Conservation (phyloP, 2,329 filamentous ascomycete genomes). For the Calonectria hongkongensis region DNA sequence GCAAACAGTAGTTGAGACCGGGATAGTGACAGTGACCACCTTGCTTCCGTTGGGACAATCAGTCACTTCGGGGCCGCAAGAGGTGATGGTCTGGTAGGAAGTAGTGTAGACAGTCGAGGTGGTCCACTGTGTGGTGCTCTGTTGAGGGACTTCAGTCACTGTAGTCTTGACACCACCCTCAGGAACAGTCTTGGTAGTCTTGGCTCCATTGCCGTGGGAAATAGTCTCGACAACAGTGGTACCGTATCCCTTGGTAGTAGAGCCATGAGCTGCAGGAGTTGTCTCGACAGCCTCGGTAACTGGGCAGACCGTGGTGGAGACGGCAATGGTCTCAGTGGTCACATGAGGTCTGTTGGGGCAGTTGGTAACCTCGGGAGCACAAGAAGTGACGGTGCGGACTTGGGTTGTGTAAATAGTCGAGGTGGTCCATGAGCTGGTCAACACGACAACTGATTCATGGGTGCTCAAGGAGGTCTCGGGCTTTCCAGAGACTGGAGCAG, state of each 20-base stretch:
- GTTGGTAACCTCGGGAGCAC: slow-evolving; percentile 47
- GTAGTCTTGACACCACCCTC: neutral
- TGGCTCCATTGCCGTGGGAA: neutral
- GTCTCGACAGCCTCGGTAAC: slow-evolving; percentile 7
- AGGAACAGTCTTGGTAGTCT: neutral
- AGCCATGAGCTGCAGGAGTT: neutral
- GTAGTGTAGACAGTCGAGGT: slow-evolving; percentile 60
- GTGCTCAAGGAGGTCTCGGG: neutral
- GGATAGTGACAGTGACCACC: slow-evolving; percentile 54
- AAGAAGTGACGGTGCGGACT: slow-evolving; percentile 46
- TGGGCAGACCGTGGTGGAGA: slow-evolving; percentile 11
- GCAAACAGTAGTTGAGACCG: slow-evolving; percentile 58
- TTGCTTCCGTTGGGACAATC: slow-evolving; percentile 55
- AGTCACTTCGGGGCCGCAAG: slow-evolving; percentile 56
- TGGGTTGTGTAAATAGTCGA: slow-evolving; percentile 12
- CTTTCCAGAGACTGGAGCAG: neutral
- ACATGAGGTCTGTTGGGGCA: slow-evolving; percentile 39
- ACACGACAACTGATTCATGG: neutral
- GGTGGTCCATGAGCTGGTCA: slow-evolving; percentile 6
- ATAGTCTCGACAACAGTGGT: neutral
- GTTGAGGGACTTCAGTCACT: neutral
- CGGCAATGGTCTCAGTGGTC: slow-evolving; percentile 17
- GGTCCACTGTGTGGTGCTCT: slow-evolving; percentile 46
- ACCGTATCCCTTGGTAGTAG: neutral
- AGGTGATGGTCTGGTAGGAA: slow-evolving; percentile 53